Evolutionary conservation across 108 stramenopile species (phyloP), one percentile per base, ranked within the genome.

Genomic region (Stephanodiscus triporus): DNA sequence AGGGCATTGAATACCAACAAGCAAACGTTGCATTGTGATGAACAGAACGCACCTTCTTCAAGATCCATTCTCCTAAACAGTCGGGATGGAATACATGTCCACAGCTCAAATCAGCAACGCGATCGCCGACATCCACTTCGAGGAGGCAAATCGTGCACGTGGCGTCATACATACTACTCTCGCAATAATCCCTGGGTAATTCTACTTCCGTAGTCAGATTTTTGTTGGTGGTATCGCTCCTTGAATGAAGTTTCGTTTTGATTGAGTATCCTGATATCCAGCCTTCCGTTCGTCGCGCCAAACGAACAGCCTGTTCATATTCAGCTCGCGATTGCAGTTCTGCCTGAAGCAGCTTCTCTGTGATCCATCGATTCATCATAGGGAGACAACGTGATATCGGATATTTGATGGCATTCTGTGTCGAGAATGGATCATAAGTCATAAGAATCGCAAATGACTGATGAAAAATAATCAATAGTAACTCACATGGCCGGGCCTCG

Each of bases 111-210:
- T 75, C 73, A 19, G 73, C 73, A 38, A 75, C 58, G 29, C 30
- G 62, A 58, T 75, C 73, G 36, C 73, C 65, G 22, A 66, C 19
- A 36, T 60, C 45, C 30, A 75, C 17, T 5, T 66, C 56, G 0
- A 75, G 55, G n/a, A 75, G 57, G 22, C 73, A 75, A 34, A 75
- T 75, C 29, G 73, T 63, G 34, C 73, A 75, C 64, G 48, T 66
- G 23, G 53, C 2, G 26, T 54, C 26, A 11, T 13, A 24, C 1
- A 3, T 2, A 24, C 1, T 11, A 54, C 53, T 5, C 2, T 26
- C 26, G 27, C 23, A 6, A 19, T 6, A 24, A 53, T 54, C 53
- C 53, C 26, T 1, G 2, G 23, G 6, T 8, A 8, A 6, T 24
- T 24, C 24, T 14, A 7, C 51, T 7, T 53, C n/a, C 51, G 24